phyloP scores from a whole-genome alignment of 2,329 filamentous ascomycete species.

The Xylariaceae sp. region DNA sequence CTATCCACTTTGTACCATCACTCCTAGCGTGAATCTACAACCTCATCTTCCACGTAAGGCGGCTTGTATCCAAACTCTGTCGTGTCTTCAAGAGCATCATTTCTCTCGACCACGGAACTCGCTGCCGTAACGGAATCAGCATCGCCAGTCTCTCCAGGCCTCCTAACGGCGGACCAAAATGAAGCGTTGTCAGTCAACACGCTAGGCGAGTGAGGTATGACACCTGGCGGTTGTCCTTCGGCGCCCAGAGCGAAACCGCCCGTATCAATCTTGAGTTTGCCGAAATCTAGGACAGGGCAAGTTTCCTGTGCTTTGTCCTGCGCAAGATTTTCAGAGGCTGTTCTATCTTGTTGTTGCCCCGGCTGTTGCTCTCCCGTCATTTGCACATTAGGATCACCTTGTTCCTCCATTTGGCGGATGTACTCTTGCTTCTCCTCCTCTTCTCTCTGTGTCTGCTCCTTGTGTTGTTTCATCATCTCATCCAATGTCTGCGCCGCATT shows the following conservation, averaged over 20 bases:
- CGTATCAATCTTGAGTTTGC: constrained; percentile 19
- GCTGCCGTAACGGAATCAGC: constrained; percentile 30
- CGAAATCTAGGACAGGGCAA: constrained; percentile 9
- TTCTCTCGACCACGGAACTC: constrained; percentile 26
- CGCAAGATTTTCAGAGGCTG: neutral
- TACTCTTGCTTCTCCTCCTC: constrained; percentile 28
- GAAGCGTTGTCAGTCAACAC: constrained; percentile 31
- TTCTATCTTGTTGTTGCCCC: neutral
- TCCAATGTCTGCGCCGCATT: constrained; percentile 33
- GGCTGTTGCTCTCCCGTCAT: neutral
- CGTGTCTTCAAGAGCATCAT: constrained; percentile 12
- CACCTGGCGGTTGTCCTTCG: constrained; percentile 1
- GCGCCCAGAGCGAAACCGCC: too few relatives aligned
- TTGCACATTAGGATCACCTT: constrained; percentile 8
- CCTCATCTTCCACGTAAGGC: constrained; percentile 33
- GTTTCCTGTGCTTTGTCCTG: neutral
- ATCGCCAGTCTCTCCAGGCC: constrained; percentile 22
- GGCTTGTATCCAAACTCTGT: constrained; percentile 18
- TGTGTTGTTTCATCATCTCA: constrained; percentile 35
- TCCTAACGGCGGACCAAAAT: constrained; percentile 31
- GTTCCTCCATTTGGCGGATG: constrained; percentile 7
- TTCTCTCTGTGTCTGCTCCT: constrained; percentile 29
- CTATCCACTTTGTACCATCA: neutral
- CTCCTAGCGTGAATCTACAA: neutral
- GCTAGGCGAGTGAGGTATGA: constrained; percentile 26